These are phyloP conservation scores for Fusarium pseudoanthophilum DNA, from an alignment of 2,329 filamentous ascomycete genomes.

Conservation along the genomic window DNA sequence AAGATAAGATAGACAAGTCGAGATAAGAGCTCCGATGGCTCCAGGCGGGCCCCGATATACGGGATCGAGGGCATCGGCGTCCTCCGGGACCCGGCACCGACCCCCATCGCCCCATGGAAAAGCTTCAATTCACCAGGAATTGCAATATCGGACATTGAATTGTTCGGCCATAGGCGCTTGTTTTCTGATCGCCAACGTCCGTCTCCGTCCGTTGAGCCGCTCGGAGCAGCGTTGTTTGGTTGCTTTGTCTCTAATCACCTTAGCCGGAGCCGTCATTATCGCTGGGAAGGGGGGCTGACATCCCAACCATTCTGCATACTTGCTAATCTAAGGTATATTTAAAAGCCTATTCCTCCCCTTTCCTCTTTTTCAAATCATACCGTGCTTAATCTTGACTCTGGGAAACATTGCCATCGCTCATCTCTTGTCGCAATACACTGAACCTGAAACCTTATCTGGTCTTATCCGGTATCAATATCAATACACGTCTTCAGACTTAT, in stretches of 20 bases:
- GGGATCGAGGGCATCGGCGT: conserved; percentile 42
- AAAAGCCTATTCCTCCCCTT: conserved; percentile 21
- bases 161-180: conserved; percentile 40
- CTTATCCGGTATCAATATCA: not conserved
- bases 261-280: conserved; percentile 18
- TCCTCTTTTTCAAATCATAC: not conserved
- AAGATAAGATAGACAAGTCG: conserved; percentile 25
- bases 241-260: not conserved
- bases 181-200: conserved; percentile 40
- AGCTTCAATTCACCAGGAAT: conserved; percentile 35
- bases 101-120: conserved; percentile 39
- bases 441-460: conserved; percentile 14
- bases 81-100: conserved; percentile 42
- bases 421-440: not conserved
- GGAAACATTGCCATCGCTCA: not conserved
- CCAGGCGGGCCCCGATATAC: conserved; percentile 37
- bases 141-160: not conserved
- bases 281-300: conserved; percentile 30
- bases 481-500: conserved; percentile 5
- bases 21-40: conserved; percentile 29
- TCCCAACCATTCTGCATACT: conserved; percentile 18
- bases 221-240: conserved; percentile 12
- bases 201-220: conserved; percentile 36
- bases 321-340: conserved; percentile 29
- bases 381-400: not conserved